These are phyloP conservation scores for Cotoneaster glaucophyllus DNA, from an alignment of 306 rosid species.

Conservation along the genomic window DNA sequence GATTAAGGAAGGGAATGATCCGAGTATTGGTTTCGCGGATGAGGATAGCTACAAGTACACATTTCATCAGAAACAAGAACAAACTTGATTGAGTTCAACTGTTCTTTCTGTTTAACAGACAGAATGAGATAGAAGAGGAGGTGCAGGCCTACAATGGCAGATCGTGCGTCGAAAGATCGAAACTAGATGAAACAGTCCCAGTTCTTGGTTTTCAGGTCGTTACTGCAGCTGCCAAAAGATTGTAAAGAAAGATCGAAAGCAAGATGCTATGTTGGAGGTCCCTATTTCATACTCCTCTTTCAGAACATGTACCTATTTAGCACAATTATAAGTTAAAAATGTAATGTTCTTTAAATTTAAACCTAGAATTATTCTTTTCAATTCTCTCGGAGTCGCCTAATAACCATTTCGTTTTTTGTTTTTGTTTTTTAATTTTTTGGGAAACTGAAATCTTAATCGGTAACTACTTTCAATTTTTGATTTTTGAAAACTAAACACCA, in stretches of 20 bases:
- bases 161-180: neutral
- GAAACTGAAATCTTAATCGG: no score
- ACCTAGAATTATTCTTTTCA: neutral
- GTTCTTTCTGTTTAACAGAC: neutral
- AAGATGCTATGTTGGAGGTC: neutral
- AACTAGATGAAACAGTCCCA: neutral
- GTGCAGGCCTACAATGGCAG: neutral
- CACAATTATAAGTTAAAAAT: neutral
- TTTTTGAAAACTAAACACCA: no score
- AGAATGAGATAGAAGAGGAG: neutral
- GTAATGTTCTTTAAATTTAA: neutral
- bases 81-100: neutral
- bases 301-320: neutral
- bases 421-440: no score
- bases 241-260: neutral
- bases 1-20: slow-evolving; percentile 59
- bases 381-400: neutral
- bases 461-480: no score
- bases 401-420: no score
- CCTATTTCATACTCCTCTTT: neutral
- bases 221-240: neutral
- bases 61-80: slow-evolving; percentile 31
- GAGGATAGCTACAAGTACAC: slow-evolving; percentile 75
- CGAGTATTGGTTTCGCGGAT: slow-evolving; percentile 78
- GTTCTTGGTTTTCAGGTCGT: neutral